These are phyloP conservation scores for Jatropha curcas DNA, from an alignment of 345 rosid genomes.

Conservation along the genomic window DNA sequence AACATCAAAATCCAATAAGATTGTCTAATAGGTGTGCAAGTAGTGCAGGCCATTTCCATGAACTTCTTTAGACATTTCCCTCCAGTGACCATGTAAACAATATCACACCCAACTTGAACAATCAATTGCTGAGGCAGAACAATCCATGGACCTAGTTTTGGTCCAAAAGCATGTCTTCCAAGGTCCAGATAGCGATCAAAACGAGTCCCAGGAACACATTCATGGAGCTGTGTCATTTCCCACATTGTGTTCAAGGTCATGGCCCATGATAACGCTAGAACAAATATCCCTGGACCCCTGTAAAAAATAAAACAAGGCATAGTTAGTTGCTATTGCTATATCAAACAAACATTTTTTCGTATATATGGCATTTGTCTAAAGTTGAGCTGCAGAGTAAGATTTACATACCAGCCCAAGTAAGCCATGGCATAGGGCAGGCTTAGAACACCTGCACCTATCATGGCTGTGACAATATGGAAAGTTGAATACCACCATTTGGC, in stretches of 20 bases:
- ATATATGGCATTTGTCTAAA: no score
- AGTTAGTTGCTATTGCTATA: no score
- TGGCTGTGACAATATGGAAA: slow-evolving; percentile 90
- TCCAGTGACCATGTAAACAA: slow-evolving; percentile 99
- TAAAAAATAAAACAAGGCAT: no score
- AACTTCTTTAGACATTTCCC: slow-evolving; percentile 88
- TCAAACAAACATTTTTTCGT: no score
- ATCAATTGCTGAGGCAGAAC: slow-evolving; percentile 93
- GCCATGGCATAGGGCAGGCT: slow-evolving; percentile 97
- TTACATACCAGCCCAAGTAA: slow-evolving; percentile 79
- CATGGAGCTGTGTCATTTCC: slow-evolving; percentile 96
- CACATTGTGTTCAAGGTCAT: slow-evolving; percentile 91
- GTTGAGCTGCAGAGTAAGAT: no score
- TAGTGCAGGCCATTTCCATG: slow-evolving; percentile 66
- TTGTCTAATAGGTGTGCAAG: slow-evolving; percentile 66
- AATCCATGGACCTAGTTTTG: slow-evolving; percentile 78
- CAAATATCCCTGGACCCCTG: slow-evolving; percentile 91
- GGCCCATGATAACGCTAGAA: slow-evolving; percentile 72
- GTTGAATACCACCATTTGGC: slow-evolving; percentile 99
- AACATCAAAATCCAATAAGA: slow-evolving; percentile 90
- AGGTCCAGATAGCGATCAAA: slow-evolving; percentile 92
- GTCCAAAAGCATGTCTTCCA: slow-evolving; percentile 81
- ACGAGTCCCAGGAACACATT: slow-evolving; percentile 84
- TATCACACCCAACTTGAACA: slow-evolving; percentile 84
- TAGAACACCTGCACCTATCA: slow-evolving; percentile 97